Percentiles rank a stretch among this genome's conserved stretches.
These are phyloP conservation scores for Batrachochytrium dendrobatidis DNA, from an alignment of 371 early-diverging fungal genomes.

Conservation along the genomic window DNA sequence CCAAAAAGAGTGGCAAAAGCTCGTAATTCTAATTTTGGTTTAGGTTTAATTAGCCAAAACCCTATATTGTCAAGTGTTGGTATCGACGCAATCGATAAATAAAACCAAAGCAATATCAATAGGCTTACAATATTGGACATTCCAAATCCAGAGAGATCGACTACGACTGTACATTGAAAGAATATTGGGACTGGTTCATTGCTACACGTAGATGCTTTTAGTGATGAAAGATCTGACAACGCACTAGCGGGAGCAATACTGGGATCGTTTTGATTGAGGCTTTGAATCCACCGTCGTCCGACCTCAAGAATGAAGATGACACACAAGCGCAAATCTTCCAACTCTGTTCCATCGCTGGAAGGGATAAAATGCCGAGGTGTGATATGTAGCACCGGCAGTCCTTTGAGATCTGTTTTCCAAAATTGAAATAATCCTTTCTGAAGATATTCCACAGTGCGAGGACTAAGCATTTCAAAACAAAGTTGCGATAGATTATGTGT, in stretches of 20 bases:
- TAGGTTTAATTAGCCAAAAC: no score
- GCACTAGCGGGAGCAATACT: neutral
- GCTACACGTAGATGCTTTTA: no score
- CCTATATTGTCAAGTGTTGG: no score
- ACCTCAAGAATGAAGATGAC: conserved; percentile 28
- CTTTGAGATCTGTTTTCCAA: conserved; percentile 16
- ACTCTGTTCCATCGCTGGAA: conserved; percentile 7
- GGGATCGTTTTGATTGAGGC: conserved; percentile 13
- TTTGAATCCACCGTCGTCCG: conserved; percentile 19
- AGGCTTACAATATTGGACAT: conserved; percentile 22
- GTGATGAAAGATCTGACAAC: conserved; percentile 1
- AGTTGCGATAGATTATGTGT: conserved; percentile 15
- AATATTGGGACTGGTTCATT: conserved; percentile 6
- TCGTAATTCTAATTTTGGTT: conserved; percentile 23
- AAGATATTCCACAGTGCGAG: conserved; percentile 5
- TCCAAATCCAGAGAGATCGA: conserved; percentile 35
- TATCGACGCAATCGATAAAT: no score
- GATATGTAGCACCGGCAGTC: conserved; percentile 25
- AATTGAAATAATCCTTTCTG: conserved; percentile 25
- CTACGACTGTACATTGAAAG: conserved; percentile 24
- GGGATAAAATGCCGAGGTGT: conserved; percentile 17
- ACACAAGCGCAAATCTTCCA: conserved; percentile 21
- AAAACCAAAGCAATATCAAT: no score
- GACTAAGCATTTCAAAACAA: conserved; percentile 7
- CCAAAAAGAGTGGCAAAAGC: conserved; percentile 31